These are phyloP conservation scores for Peniophora sp. DNA, from an alignment of 1,284 basidiomycete genomes.

Conservation along the genomic window DNA sequence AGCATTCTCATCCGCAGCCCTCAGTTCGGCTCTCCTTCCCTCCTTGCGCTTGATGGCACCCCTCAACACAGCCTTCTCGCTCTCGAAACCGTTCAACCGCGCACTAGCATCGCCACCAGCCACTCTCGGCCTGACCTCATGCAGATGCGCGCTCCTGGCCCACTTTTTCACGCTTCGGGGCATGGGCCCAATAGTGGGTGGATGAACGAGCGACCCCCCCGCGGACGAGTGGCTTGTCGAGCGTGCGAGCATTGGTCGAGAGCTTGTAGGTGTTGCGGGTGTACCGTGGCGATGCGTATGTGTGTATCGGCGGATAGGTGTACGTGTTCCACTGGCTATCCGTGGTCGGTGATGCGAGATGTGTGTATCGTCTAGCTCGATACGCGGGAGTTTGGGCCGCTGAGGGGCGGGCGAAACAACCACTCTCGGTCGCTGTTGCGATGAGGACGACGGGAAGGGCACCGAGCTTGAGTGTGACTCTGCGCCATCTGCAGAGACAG, in stretches of 20 bases:
- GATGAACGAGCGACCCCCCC: constrained; percentile 15
- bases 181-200: constrained; percentile 18
- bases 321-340: background rate
- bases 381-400: background rate
- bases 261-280: constrained; percentile 4
- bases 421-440: constrained; percentile 3
- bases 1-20: constrained; percentile 4
- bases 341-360: background rate
- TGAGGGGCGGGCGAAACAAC: background rate
- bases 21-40: constrained; percentile 7
- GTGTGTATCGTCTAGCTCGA: background rate
- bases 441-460: constrained; percentile 1
- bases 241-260: constrained; percentile 30
- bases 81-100: background rate
- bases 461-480: background rate
- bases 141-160: constrained; percentile 66
- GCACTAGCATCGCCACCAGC: background rate
- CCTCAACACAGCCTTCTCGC: background rate
- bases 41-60: constrained; percentile 9
- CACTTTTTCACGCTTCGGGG: constrained; percentile 48
- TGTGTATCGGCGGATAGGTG: background rate
- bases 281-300: constrained; percentile 2
- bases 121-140: constrained; percentile 43
- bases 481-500: background rate
- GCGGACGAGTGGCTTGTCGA: constrained; percentile 35